phyloP scores from a whole-genome alignment of 768 basidiomycete species.

The Grammothele lineata region DNA sequence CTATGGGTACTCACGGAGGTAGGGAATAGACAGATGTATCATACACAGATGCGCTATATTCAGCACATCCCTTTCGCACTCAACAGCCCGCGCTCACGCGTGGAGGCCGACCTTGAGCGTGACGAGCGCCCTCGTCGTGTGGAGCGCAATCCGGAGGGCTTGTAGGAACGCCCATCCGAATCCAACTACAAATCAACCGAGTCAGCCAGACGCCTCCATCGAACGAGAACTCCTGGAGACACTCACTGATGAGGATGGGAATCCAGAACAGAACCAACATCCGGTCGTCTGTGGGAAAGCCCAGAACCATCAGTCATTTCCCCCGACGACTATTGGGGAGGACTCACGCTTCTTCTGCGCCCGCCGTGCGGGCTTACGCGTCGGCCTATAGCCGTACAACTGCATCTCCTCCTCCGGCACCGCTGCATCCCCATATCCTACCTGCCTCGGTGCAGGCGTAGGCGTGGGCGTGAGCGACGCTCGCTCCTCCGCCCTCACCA shows the following conservation, averaged over 20 bases:
- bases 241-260: slow-evolving; percentile 78
- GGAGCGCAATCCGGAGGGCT: slow-evolving; percentile 24
- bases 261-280: slow-evolving; percentile 88
- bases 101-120: slow-evolving; percentile 21
- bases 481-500: slow-evolving; percentile 20
- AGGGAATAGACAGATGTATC: neutral
- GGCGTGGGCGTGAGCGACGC: no score
- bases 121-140: slow-evolving; percentile 21
- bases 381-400: slow-evolving; percentile 60
- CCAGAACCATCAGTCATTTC: neutral
- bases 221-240: no score
- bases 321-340: slow-evolving; percentile 1
- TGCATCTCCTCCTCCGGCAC: slow-evolving; percentile 67
- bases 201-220: no score
- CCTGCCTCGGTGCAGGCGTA: slow-evolving; percentile 26
- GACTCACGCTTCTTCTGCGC: slow-evolving; percentile 66
- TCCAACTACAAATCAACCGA: no score
- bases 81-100: slow-evolving; percentile 5
- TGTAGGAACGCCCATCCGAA: slow-evolving; percentile 31
- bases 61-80: no score
- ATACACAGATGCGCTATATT: slow-evolving; percentile 3
- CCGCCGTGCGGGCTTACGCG: slow-evolving; percentile 37
- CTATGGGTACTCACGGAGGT: neutral
- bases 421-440: slow-evolving; percentile 43
- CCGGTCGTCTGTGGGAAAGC: slow-evolving; percentile 52